Evolutionary conservation across 768 basidiomycete genomes (phyloP).

Genomic region (Trametes sanguinea): DNA sequence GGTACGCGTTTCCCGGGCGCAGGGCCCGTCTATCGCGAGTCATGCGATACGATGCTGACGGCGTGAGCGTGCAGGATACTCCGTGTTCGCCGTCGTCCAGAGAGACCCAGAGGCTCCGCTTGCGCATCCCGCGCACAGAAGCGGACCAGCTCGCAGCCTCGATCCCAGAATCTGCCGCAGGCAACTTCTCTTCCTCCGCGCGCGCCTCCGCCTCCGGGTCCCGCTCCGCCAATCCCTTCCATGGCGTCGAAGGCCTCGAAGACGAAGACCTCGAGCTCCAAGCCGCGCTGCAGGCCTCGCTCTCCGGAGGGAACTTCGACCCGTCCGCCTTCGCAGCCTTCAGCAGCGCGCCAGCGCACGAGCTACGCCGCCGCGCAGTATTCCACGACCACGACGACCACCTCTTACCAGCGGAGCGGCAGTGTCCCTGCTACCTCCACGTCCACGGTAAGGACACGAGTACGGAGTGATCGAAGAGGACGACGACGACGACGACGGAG

Average conservation of each 20-base stretch:
- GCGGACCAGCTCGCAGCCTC: constrained; percentile 72
- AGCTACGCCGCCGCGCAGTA: background rate
- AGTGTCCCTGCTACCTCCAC: background rate
- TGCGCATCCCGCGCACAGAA: constrained; percentile 61
- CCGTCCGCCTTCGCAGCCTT: background rate
- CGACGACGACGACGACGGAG: constrained; percentile 30
- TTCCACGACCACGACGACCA: background rate
- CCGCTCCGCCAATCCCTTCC: constrained; percentile 5
- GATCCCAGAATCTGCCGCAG: constrained; percentile 48
- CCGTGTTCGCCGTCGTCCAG: constrained; percentile 74
- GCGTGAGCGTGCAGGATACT: constrained; percentile 59
- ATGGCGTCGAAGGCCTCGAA: constrained; percentile 50
- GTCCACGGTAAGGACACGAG: constrained; percentile 13
- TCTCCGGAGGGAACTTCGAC: constrained; percentile 40
- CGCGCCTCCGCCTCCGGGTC: constrained; percentile 17
- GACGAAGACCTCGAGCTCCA: constrained; percentile 90
- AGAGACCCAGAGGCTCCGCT: constrained; percentile 54
- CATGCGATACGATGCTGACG: too few relatives aligned
- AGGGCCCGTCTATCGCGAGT: too few relatives aligned
- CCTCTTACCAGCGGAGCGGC: background rate
- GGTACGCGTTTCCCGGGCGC: too few relatives aligned
- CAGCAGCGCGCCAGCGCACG: background rate
- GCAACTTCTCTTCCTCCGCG: constrained; percentile 7
- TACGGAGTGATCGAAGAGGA: constrained; percentile 18
- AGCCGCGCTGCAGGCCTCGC: constrained; percentile 81